Evolutionary conservation across 495 filamentous ascomycete species (phyloP).

Genomic region (Hyaloscypha variabilis): DNA sequence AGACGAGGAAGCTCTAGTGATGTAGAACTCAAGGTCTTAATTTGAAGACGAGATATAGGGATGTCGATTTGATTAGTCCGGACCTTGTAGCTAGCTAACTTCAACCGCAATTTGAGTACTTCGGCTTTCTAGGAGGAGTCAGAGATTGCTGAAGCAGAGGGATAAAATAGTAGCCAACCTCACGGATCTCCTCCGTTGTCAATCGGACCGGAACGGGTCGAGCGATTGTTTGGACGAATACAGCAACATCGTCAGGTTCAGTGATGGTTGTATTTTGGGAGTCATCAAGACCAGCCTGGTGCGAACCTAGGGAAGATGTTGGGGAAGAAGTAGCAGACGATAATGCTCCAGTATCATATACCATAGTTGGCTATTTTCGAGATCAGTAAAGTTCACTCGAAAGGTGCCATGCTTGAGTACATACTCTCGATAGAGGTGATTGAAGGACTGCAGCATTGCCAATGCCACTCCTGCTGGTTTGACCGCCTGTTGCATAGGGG

Average conservation of each 20-base stretch:
- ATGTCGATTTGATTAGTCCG: slow-evolving; percentile 52
- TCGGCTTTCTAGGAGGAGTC: slow-evolving; percentile 46
- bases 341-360: background rate
- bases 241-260: slow-evolving; percentile 23
- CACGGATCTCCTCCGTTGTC: slow-evolving; percentile 9
- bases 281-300: slow-evolving; percentile 14
- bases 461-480: background rate
- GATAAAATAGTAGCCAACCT: slow-evolving; percentile 6
- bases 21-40: slow-evolving; percentile 5
- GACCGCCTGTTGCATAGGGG: background rate
- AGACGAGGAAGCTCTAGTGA: background rate
- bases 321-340: slow-evolving; percentile 12
- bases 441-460: background rate
- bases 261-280: slow-evolving; percentile 28
- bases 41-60: slow-evolving; percentile 38
- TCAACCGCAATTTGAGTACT: slow-evolving; percentile 50
- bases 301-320: slow-evolving; percentile 2
- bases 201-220: background rate
- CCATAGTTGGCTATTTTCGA: background rate
- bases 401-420: background rate
- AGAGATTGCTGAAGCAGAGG: background rate
- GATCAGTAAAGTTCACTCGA: background rate
- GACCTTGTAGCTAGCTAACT: slow-evolving; percentile 56
- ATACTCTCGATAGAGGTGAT: background rate
- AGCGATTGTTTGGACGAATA: slow-evolving; percentile 9